Evolutionary conservation across 805 yeast genomes (phyloP), one percentile per base, ranked within the genome.

Genomic region (Wickerhamomyces subpelliculosus): DNA sequence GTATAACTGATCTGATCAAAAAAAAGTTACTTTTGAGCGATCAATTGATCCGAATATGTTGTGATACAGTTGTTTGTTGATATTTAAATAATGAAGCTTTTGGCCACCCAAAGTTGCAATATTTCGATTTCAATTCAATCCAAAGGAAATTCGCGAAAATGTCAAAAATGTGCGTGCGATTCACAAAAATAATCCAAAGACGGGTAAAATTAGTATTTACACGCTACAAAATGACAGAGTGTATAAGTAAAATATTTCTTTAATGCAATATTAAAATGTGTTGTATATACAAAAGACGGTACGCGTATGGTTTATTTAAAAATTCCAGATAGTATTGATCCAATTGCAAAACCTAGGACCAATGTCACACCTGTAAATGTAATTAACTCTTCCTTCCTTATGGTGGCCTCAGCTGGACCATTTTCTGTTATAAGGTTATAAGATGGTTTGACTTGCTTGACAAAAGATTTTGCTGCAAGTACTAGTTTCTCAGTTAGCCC

Each of bases 21-120:
- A 9, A 16, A 27, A 6, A 16, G 9, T 4, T 5, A 12, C 3
- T 10, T 7, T 4, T 13, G n/a, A 26, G 13, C n/a, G 21, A n/a
- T 14, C 32, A 29, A 17, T 29, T 29, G 32, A 29, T 13, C 5
- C 12, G 13, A 6, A 13, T 6, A 6, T 27, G 28, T n/a, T 6
- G 13, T 26, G 16, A n/a, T 14, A 12, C 16, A 12, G n/a, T 12
- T 13, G 19, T 10, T 20, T 21, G 19, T 31, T 31, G 14, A 4
- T 31, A 8, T 8, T 7, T 7, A 16, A 22, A 31, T 31, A 19
- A 17, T n/a, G n/a, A n/a, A 24, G 25, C 13, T 16, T 41, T 44
- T 46, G 44, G 50, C 50, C 50, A 46, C 50, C 48, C 41, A 41
- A 35, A 34, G 32, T 36, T 10, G 41, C n/a, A 29, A 12, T 29